A percentile compares a stretch with the other conserved stretches of the same genome.
Evolutionary conservation across 2,329 filamentous ascomycete species (phyloP).

Genomic region (Exophiala dermatitidis): DNA sequence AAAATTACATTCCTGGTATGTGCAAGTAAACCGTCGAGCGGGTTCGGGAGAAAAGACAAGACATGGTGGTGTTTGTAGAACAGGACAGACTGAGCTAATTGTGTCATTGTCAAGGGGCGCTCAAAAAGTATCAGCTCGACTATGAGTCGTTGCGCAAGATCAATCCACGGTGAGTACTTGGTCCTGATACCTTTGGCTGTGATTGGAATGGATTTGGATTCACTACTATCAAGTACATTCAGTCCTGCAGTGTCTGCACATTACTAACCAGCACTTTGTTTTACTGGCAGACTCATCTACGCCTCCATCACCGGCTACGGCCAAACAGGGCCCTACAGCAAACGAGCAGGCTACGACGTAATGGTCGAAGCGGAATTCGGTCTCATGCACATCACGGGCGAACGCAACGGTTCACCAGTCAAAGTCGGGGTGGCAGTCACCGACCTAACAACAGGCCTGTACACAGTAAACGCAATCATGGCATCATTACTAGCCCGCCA

Average conservation of each 20-base stretch:
- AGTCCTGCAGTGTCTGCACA: too few relatives aligned
- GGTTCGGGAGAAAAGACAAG: too few relatives aligned
- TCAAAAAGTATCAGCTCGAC: constrained; percentile 88
- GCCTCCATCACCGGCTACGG: constrained; percentile 96
- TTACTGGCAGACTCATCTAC: constrained; percentile 62
- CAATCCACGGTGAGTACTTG: constrained; percentile 53
- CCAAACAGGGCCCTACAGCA: constrained; percentile 83
- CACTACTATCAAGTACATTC: too few relatives aligned
- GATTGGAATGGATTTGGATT: too few relatives aligned
- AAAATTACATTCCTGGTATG: constrained; percentile 89
- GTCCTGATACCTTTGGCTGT: neutral
- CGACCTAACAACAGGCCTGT: constrained; percentile 88
- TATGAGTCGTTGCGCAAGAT: constrained; percentile 71
- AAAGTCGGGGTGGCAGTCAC: constrained; percentile 98
- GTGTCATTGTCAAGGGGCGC: constrained; percentile 22
- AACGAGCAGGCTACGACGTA: constrained; percentile 90
- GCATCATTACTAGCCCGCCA: constrained; percentile 75
- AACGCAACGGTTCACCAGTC: constrained; percentile 78
- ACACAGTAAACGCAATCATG: constrained; percentile 93
- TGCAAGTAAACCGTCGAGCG: neutral
- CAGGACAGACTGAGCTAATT: neutral
- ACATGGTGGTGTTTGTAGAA: neutral
- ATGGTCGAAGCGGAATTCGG: constrained; percentile 99
- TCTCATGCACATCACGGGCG: constrained; percentile 95
- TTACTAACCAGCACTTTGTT: neutral